These are phyloP conservation scores for Chalciporus pseudorubinellus DNA, from an alignment of 768 basidiomycete genomes.

Conservation along the genomic window DNA sequence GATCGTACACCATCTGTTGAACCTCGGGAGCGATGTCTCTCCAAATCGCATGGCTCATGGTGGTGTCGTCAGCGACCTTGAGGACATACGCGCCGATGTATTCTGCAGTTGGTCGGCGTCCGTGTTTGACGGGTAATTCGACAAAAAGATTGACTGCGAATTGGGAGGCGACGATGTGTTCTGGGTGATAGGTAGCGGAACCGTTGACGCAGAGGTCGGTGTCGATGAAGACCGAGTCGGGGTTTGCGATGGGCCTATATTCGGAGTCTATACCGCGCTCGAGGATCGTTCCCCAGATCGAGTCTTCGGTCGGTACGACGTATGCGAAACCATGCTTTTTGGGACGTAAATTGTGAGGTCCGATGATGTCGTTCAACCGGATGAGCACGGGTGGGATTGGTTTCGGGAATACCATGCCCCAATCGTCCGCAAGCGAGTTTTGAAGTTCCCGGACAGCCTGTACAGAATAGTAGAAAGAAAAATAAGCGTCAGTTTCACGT, in stretches of 20 bases:
- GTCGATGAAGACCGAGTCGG: not conserved
- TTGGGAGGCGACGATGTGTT: conserved; percentile 14
- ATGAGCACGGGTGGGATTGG: conserved; percentile 26
- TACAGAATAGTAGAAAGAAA: conserved; percentile 8
- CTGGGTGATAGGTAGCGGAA: conserved; percentile 7
- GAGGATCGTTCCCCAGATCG: conserved; percentile 14
- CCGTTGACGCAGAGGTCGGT: not conserved
- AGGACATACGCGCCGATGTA: conserved; percentile 30
- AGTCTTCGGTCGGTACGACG: conserved; percentile 6
- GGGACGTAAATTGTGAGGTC: not conserved
- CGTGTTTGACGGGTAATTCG: not conserved
- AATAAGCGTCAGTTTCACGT: not conserved
- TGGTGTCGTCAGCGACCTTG: not conserved
- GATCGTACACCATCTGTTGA: conserved; percentile 4
- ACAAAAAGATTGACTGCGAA: conserved; percentile 29
- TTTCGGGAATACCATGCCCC: conserved; percentile 9
- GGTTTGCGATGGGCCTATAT: conserved; percentile 6
- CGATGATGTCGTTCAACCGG: conserved; percentile 14
- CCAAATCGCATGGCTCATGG: conserved; percentile 5
- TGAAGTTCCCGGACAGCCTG: conserved; percentile 11
- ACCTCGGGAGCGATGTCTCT: conserved; percentile 1
- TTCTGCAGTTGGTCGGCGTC: conserved; percentile 1
- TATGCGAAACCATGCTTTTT: conserved; percentile 4
- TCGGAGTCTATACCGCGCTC: conserved; percentile 14
- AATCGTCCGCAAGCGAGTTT: conserved; percentile 1